These are phyloP conservation scores for Termitomyces sp. DNA, from an alignment of 768 basidiomycete genomes.

Conservation along the genomic window DNA sequence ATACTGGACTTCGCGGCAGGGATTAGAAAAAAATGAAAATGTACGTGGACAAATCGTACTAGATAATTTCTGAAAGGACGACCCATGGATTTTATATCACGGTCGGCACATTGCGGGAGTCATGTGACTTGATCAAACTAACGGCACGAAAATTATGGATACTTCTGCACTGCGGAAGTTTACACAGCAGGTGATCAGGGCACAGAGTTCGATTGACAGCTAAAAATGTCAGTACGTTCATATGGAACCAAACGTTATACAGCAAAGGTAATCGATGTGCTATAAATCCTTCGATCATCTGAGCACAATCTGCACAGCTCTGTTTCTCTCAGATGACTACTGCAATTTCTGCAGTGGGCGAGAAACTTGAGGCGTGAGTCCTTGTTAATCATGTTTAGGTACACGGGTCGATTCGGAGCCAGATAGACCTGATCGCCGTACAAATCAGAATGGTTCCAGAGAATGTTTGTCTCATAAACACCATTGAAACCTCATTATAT, in stretches of 20 bases:
- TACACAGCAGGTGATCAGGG: background rate
- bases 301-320: background rate
- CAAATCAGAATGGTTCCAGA: background rate
- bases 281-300: background rate
- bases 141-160: no score
- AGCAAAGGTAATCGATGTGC: background rate
- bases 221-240: background rate
- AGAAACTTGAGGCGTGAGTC: background rate
- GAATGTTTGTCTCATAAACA: background rate
- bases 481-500: background rate
- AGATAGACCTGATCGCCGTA: background rate
- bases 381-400: background rate
- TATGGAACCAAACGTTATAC: background rate
- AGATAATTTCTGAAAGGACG: background rate
- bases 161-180: no score
- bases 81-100: background rate
- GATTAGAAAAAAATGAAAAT: background rate
- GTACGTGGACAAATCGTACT: background rate
- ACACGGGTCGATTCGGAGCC: background rate
- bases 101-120: background rate
- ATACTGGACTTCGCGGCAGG: conserved; percentile 2
- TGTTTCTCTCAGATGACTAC: background rate
- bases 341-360: background rate
- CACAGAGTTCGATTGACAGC: background rate
- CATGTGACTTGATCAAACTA: background rate